phyloP scores from a whole-genome alignment of 257 asterid species.

The Parsonsia alboflavescens region DNA sequence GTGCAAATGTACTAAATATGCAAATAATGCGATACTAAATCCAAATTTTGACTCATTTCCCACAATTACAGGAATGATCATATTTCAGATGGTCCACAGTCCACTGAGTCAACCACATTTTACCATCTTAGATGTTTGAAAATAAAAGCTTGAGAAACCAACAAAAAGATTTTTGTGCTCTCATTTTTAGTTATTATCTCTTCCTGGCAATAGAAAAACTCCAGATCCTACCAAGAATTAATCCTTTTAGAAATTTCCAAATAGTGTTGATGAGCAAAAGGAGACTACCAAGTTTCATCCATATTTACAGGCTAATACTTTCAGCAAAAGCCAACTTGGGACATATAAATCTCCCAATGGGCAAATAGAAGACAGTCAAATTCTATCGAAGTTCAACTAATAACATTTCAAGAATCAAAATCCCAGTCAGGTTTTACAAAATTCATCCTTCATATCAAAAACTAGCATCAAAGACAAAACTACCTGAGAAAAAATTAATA shows the following conservation, averaged over 20 bases:
- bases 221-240: neutral
- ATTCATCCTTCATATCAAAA: neutral
- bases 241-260: neutral
- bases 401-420: neutral
- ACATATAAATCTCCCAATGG: neutral
- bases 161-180: neutral
- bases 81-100: neutral
- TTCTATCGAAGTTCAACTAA: neutral
- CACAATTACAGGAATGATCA: neutral
- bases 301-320: neutral
- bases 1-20: neutral
- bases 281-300: neutral
- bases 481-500: constrained; percentile 98
- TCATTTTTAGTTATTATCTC: neutral
- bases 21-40: neutral
- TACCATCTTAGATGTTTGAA: neutral
- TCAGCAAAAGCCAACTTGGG: neutral
- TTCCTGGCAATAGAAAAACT: too few relatives aligned
- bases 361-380: neutral
- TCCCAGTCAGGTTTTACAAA: neutral
- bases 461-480: constrained; percentile 1
- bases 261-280: neutral
- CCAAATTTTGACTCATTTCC: neutral
- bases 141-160: neutral
- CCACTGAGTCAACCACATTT: neutral